Evolutionary conservation across 2,329 filamentous ascomycete genomes (phyloP).

Genomic region (Ophiostoma sp.): DNA sequence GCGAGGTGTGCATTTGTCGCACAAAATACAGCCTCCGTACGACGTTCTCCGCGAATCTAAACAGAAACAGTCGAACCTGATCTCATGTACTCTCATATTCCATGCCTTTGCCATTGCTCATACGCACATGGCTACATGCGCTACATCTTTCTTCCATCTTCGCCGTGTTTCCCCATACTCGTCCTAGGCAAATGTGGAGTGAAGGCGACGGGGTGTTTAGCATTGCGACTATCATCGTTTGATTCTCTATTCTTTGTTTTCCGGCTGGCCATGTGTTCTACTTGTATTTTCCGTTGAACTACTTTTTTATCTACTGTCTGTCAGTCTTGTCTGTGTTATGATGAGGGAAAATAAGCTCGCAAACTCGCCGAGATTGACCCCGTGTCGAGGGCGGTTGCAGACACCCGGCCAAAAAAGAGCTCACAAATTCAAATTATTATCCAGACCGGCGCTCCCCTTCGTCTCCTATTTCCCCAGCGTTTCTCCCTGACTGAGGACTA

Average conservation of each 20-base stretch:
- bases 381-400: background rate
- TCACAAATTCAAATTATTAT: no score
- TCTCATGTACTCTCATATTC: background rate
- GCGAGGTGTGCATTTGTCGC: background rate
- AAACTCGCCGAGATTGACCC: conserved; percentile 2
- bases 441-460: background rate
- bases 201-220: background rate
- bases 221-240: background rate
- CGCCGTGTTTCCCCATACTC: background rate
- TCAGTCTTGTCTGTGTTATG: no score
- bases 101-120: background rate
- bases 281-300: background rate
- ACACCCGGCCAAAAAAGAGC: background rate
- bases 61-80: background rate
- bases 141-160: background rate
- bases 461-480: background rate
- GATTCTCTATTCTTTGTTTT: background rate
- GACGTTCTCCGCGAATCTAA: background rate
- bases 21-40: no score
- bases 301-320: background rate
- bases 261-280: background rate
- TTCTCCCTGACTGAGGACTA: background rate
- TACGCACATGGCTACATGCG: background rate
- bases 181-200: background rate
- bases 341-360: background rate